phyloP scores from a whole-genome alignment of 192 early-diverging fungal genomes.

The Geosiphon pyriformis region DNA sequence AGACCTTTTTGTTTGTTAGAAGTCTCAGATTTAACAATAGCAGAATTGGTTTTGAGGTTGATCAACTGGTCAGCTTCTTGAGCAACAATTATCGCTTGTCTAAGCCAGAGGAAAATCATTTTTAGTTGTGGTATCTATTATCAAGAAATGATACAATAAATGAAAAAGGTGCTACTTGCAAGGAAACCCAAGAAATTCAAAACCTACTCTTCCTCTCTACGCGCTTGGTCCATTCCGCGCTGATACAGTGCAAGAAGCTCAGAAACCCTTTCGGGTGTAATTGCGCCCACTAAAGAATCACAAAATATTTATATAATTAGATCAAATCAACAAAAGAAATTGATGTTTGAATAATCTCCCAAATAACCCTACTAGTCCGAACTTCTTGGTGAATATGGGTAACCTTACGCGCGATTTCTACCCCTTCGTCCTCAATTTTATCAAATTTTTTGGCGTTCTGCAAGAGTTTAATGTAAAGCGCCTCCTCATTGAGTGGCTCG shows the following conservation, averaged over 20 bases:
- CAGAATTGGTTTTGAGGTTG: too few species aligned
- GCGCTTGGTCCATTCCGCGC: neutral
- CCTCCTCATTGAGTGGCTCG: neutral
- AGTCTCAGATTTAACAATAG: too few species aligned
- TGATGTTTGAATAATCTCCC: neutral
- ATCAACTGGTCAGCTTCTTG: too few species aligned
- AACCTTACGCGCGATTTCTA: neutral
- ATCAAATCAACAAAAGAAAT: neutral
- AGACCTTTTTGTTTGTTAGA: too few species aligned
- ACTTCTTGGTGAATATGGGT: neutral
- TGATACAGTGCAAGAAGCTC: neutral
- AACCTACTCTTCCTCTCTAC: neutral
- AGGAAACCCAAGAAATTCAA: too few species aligned
- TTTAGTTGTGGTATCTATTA: too few species aligned
- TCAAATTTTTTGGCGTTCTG: neutral
- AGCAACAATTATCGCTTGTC: too few species aligned
- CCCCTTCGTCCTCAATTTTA: neutral
- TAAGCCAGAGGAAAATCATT: too few species aligned
- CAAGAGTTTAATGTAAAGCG: neutral
- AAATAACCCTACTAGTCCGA: neutral
- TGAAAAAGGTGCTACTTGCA: too few species aligned
- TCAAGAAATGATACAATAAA: too few species aligned
- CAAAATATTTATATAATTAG: neutral
- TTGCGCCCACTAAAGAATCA: neutral
- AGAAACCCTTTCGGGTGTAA: neutral